Evolutionary conservation across 768 basidiomycete species (phyloP), one percentile per base, ranked within the genome.

Genomic region (Tricholoma flavovirens): DNA sequence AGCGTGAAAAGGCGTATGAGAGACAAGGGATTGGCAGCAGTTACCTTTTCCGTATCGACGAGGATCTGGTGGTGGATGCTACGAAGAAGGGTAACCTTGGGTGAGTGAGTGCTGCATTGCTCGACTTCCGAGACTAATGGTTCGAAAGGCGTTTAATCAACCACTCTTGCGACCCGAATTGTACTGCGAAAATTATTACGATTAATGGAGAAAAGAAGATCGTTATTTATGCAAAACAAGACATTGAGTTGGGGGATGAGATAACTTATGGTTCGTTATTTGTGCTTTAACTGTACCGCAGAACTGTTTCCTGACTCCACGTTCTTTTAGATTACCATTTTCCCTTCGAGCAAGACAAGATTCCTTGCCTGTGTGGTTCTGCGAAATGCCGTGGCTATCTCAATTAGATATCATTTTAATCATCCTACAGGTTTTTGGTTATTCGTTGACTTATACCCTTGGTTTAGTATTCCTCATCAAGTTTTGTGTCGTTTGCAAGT

Each of bases 41-140:
- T 67, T 99, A 99, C 73, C 77, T 99, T 50, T 99, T 99, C 76
- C 79, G 97, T 60, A 95, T 99, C 63, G 97, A 99, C 70, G 95
- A 97, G 68, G 96, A 99, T 69, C 74, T 94, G 62, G 95, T 98
- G 57, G 96, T 98, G 66, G 97, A 99, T 73, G 97, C 97, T 2
- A 99, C 97, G 46, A 97, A 96, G 84, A 96, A 94, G 75, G 97
- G 97, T 26, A 97, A 95, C 72, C 87, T 99, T 66, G 96, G 95
- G 94, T 96, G 69, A 58, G 92, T 52, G 12, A 49, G 30, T 52
- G 36, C 56, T 50, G 53, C 57, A 53, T 56, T 53, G 12, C 50
- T 36, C 49, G 54, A 54, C 59, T 55, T 49, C 22, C 5, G 56
- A 56, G 22, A 40, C 46, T 55, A 57, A 61, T 60, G 15, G 55